These are phyloP conservation scores for Corchorus olitorius DNA, from an alignment of 345 rosid species.

Conservation along the genomic window DNA sequence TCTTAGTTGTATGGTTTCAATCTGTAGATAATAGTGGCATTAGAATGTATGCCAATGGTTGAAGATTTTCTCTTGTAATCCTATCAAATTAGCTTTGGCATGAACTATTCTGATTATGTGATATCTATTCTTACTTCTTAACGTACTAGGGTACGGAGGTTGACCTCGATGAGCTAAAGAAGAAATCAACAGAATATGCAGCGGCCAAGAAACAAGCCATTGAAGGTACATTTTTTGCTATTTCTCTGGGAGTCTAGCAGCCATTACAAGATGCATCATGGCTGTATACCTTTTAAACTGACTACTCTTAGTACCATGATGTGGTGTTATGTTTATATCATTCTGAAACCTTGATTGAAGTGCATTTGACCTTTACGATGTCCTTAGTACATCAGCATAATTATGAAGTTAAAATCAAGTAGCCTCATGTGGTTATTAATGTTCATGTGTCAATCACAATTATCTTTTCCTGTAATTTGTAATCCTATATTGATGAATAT, in stretches of 20 bases:
- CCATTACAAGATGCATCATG: background rate
- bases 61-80: background rate
- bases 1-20: background rate
- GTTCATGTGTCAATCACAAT: background rate
- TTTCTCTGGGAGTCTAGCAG: background rate
- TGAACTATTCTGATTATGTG: slow-evolving; percentile 6
- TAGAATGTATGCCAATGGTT: background rate
- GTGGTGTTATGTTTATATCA: slow-evolving; percentile 3
- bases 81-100: background rate
- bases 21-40: background rate
- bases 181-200: slow-evolving; percentile 57
- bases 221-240: slow-evolving; percentile 43
- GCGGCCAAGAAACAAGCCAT: slow-evolving; percentile 70
- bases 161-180: slow-evolving; percentile 51
- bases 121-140: background rate
- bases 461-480: background rate
- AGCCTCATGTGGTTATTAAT: background rate
- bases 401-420: background rate
- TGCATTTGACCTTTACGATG: background rate
- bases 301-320: background rate
- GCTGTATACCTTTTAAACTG: background rate
- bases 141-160: slow-evolving; percentile 54
- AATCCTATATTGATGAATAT: slow-evolving; percentile 4
- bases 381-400: background rate
- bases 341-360: background rate